These are phyloP conservation scores for Calonectria pseudoturangicola DNA, from an alignment of 2,329 filamentous ascomycete genomes.

Conservation along the genomic window DNA sequence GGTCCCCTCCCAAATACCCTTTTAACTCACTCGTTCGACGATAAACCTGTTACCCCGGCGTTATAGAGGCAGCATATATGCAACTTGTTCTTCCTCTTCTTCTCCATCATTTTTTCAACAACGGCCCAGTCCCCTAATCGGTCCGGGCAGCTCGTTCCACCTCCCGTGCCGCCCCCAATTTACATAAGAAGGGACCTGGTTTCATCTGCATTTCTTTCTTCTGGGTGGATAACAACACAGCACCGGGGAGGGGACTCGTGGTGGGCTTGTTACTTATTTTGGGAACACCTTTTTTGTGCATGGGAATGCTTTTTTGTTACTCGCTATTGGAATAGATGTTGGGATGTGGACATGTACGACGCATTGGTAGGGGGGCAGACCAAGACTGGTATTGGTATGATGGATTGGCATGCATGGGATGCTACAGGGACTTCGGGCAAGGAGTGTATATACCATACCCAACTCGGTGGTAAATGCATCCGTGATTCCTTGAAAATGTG, in stretches of 20 bases:
- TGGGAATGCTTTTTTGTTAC: slow-evolving; percentile 22
- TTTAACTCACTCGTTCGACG: slow-evolving; percentile 36
- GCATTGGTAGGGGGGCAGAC: slow-evolving; percentile 23
- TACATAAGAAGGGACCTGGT: slow-evolving; percentile 21
- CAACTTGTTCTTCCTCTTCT: slow-evolving; percentile 11
- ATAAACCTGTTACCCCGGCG: slow-evolving; percentile 31
- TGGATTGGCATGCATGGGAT: slow-evolving; percentile 14
- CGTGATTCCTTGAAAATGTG: slow-evolving; percentile 32
- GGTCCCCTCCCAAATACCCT: slow-evolving; percentile 37
- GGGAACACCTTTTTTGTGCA: slow-evolving; percentile 11
- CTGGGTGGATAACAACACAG: slow-evolving; percentile 27
- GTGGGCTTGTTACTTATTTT: slow-evolving; percentile 37
- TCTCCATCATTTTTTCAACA: background rate
- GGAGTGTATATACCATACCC: slow-evolving; percentile 49
- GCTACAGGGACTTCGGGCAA: slow-evolving; percentile 30
- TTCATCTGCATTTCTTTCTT: slow-evolving; percentile 10
- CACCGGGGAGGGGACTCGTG: slow-evolving; percentile 25
- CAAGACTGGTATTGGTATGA: slow-evolving; percentile 32
- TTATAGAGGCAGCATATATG: slow-evolving; percentile 42
- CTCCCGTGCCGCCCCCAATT: background rate
- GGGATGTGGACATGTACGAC: slow-evolving; percentile 32
- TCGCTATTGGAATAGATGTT: slow-evolving; percentile 27
- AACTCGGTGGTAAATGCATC: slow-evolving; percentile 46
- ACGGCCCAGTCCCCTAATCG: slow-evolving; percentile 26
- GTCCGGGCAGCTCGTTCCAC: slow-evolving; percentile 12